Conservation (phyloP, 129 eudicot species). For the Silybum marianum region DNA sequence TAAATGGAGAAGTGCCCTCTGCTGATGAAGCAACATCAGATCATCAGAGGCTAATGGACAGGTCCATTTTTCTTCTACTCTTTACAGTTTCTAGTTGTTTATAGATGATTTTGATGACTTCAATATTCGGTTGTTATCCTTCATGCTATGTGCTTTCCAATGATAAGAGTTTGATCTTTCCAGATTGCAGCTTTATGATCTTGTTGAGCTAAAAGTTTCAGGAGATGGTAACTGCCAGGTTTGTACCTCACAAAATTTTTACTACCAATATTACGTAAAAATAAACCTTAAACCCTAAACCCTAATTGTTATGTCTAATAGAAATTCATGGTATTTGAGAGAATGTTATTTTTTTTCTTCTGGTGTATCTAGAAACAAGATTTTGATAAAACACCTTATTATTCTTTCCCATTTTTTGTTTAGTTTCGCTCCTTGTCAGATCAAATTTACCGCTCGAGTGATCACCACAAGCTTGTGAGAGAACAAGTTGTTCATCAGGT, state of each 20-base stretch:
- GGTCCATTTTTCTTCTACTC: slow-evolving; percentile 30
- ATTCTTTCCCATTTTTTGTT: slow-evolving; percentile 12
- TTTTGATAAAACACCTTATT: slow-evolving; percentile 4
- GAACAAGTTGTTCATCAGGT: slow-evolving; percentile 82
- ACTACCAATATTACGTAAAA: neutral
- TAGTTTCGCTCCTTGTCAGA: slow-evolving; percentile 88
- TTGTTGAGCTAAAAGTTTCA: slow-evolving; percentile 75
- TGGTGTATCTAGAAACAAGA: slow-evolving; percentile 2
- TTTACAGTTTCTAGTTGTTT: slow-evolving; percentile 5
- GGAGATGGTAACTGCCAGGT: slow-evolving; percentile 98
- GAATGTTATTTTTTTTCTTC: neutral
- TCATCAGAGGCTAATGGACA: slow-evolving; percentile 73
- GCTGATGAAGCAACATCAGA: slow-evolving; percentile 71
- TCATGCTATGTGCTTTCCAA: neutral
- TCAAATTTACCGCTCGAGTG: slow-evolving; percentile 76
- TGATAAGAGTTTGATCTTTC: neutral
- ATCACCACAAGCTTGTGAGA: slow-evolving; percentile 76
- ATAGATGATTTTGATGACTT: neutral
- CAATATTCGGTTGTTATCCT: slow-evolving; percentile 4
- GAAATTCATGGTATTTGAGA: neutral
- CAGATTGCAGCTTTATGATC: slow-evolving; percentile 72
- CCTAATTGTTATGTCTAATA: neutral
- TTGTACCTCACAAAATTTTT: slow-evolving; percentile 22
- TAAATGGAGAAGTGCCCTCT: slow-evolving; percentile 80
- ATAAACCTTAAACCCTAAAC: neutral